phyloP scores from a whole-genome alignment of 805 yeast species.

The Hanseniaspora clermontiae region DNA sequence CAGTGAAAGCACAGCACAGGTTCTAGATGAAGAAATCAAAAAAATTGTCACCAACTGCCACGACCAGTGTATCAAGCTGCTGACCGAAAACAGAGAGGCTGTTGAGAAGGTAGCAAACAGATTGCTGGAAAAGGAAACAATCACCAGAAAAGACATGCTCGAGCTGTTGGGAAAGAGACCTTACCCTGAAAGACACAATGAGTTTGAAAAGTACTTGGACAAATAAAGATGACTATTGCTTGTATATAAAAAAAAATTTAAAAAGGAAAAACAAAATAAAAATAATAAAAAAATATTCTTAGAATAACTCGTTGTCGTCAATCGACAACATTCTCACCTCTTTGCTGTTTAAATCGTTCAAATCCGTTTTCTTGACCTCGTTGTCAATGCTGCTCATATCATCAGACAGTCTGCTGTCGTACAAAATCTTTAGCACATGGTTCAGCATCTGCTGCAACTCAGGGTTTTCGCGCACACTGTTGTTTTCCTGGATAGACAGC shows the following conservation, averaged over 20 bases:
- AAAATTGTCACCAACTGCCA: slow-evolving; percentile 68
- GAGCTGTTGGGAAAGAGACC: slow-evolving; percentile 82
- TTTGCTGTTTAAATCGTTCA: not conserved
- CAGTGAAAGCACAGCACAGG: slow-evolving; percentile 71
- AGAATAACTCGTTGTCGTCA: slow-evolving; percentile 8
- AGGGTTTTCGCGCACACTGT: slow-evolving; percentile 29
- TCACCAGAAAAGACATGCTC: slow-evolving; percentile 90
- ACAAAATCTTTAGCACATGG: slow-evolving; percentile 63
- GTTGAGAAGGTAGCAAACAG: slow-evolving; percentile 82
- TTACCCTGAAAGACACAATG: slow-evolving; percentile 79
- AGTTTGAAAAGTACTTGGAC: slow-evolving; percentile 77
- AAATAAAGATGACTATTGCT: slow-evolving; percentile 9
- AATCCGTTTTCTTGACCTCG: slow-evolving; percentile 20
- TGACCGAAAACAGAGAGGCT: slow-evolving; percentile 57
- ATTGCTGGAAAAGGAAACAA: slow-evolving; percentile 71
- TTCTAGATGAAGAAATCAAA: slow-evolving; percentile 73
- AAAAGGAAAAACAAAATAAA: not conserved
- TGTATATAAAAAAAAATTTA: not conserved
- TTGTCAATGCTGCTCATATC: slow-evolving; percentile 26
- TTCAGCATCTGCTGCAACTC: slow-evolving; percentile 32
- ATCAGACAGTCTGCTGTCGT: slow-evolving; percentile 54
- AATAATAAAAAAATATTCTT: not conserved
- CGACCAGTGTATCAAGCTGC: slow-evolving; percentile 50
- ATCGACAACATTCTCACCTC: slow-evolving; percentile 1
- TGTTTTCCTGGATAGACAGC: slow-evolving; percentile 44